Base-by-base conservation (phyloP, 2,329 filamentous ascomycete genomes). In the Grosmannia serpens region DNA sequence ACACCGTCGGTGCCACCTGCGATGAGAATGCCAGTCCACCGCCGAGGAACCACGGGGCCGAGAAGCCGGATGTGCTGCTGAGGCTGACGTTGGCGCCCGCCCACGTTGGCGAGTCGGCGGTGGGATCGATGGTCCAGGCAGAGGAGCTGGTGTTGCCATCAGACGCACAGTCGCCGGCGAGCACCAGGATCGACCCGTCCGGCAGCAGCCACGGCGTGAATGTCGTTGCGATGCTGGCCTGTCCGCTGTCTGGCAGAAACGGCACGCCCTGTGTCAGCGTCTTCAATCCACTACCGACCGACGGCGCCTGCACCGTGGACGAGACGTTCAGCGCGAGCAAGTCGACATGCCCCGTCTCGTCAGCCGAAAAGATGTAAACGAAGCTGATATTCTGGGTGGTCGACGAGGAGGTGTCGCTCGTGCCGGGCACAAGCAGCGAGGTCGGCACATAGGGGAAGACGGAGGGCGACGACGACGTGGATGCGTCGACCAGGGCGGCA, bases 391-490 rank as follows among this genome's bases (percentile, higher is more conserved):
- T 15, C 20, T 8, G 15, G 22, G 35, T 20, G 24, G 33, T 15
- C 17, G 51, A 53, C 31, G 35, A 24, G 29, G 46, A 13, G 54
- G 44, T 61, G 56, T 74, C 70, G 61, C 79, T 76, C 57, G 75
- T 70, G 59, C 71, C 67, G 8, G 79, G 75, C 52, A 84, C 77
- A 59, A 92, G 79, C 56, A 95, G 79, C 33, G 81, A 83, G 0
- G 90, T 90, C 3, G 89, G 87, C 58, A 85, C 84, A 74, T 95
- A 95, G 29, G 89, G 90, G 56, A 90, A 78, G 54, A 70, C 70
- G 65, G 77, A 74, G 56, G 77, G 74, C 8, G 60, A 44, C 6
- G 70, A 65, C 44, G 67, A 62, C 44, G 65, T 27, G 35, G 53
- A 35, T 11, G 51, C 22, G 61, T 38, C 22, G 49, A 33, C 26